Conservation (phyloP, 192 early-diverging fungal genomes). For the Geosiphon pyriformis region DNA sequence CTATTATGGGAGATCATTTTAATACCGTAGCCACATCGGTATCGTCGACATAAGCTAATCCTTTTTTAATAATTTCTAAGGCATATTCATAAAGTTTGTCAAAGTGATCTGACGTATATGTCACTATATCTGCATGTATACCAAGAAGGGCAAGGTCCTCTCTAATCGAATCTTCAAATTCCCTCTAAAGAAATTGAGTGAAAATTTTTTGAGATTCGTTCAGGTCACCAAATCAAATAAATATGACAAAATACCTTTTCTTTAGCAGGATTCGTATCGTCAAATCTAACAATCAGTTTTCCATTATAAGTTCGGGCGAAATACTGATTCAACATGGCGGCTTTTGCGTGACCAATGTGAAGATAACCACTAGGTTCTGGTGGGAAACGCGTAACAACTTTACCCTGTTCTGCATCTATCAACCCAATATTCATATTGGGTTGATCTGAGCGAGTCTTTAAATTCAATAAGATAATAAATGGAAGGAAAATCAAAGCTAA, state of each 20-base stretch:
- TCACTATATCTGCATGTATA: slow-evolving; percentile 65
- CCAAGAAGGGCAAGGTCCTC: slow-evolving; percentile 90
- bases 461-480: slow-evolving; percentile 25
- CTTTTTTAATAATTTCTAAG: slow-evolving; percentile 75
- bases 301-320: slow-evolving; percentile 89
- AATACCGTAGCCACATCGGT: slow-evolving; percentile 64
- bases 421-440: slow-evolving; percentile 93
- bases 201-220: background rate
- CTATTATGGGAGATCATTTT: background rate
- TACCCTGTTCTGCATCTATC: slow-evolving; percentile 69
- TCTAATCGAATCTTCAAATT: slow-evolving; percentile 93
- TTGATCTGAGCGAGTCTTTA: slow-evolving; percentile 62
- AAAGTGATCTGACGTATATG: slow-evolving; percentile 95
- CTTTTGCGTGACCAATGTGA: slow-evolving; percentile 99
- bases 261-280: slow-evolving; percentile 97
- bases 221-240: background rate
- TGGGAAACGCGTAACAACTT: slow-evolving; percentile 96
- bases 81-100: slow-evolving; percentile 81
- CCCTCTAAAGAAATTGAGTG: slow-evolving; percentile 31
- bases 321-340: slow-evolving; percentile 95
- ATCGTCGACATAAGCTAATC: slow-evolving; percentile 91
- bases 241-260: slow-evolving; percentile 58
- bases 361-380: slow-evolving; percentile 98
- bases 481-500: background rate
- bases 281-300: slow-evolving; percentile 92